Evolutionary conservation across 495 filamentous ascomycete species (phyloP).

Genomic region (Platismatia glauca): DNA sequence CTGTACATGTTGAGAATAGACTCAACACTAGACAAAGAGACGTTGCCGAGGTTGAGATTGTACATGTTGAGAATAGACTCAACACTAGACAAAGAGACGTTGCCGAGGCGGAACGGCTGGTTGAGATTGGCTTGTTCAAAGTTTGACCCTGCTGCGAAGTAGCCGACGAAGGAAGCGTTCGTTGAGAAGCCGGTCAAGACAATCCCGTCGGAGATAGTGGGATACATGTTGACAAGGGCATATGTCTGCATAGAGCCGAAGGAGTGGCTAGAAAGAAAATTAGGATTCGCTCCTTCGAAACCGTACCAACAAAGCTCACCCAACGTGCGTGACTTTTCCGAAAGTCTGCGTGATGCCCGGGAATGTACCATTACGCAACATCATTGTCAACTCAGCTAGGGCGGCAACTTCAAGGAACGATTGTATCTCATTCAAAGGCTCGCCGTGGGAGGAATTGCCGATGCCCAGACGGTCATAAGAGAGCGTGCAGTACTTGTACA

Average conservation of each 20-base stretch:
- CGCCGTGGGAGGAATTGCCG: constrained; percentile 45
- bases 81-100: neutral
- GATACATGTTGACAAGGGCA: constrained; percentile 39
- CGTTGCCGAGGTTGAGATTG: neutral
- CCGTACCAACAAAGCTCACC: constrained; percentile 5
- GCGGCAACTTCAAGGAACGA: constrained; percentile 42
- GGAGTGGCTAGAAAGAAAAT: constrained; percentile 29
- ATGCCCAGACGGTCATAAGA: constrained; percentile 51
- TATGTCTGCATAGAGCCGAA: constrained; percentile 38
- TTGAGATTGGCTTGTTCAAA: constrained; percentile 40
- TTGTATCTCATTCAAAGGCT: constrained; percentile 48
- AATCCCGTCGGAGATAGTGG: constrained; percentile 45
- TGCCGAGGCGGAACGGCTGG: constrained; percentile 33
- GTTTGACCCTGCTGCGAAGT: constrained; percentile 37
- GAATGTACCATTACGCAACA: constrained; percentile 37
- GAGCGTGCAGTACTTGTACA: constrained; percentile 46
- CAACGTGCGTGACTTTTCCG: constrained; percentile 47
- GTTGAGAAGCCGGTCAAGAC: constrained; percentile 50
- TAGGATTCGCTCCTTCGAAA: neutral
- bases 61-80: neutral
- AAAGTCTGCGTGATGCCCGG: constrained; percentile 30
- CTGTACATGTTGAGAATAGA: constrained; percentile 6
- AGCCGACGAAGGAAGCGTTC: constrained; percentile 29
- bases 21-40: neutral
- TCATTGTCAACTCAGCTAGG: constrained; percentile 38